Base-by-base conservation (phyloP, 2,329 filamentous ascomycete genomes). In the Fusarium sp. region DNA sequence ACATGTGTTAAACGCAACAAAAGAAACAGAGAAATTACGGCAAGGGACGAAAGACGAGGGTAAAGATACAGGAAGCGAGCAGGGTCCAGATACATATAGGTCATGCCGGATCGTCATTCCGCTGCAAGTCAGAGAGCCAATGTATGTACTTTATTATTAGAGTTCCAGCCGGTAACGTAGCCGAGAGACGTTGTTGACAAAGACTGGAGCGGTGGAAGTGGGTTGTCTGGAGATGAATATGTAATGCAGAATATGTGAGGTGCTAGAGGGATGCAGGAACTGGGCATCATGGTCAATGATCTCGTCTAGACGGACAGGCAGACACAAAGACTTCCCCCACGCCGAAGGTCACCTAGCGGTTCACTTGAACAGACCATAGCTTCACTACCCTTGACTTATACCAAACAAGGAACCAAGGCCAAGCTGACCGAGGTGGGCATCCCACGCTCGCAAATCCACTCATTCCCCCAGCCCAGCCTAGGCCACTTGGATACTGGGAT, bases 41-140 rank as follows among this genome's bases (percentile, higher is more conserved):
- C 8, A 18, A 17, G 6, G n/a, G 11, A 39, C 20, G 42, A 22
- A 4, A 14, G 14, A 24, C 7, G 3, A 5, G 15, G 7, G 31
- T 5, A 3, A 34, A 24, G 39, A 52, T n/a, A n/a, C 26, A 65
- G 36, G 24, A 53, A 60, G 26, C 14, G 38, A 53, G 42, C 15
- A 20, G 26, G 31, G 46, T 18, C 26, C 39, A 28, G 45, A 53
- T 5, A 26, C 18, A 53, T 5, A 26, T 17, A 54, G 28, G 18
- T 18, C n/a, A 60, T 5, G 42, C 22, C 24, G 45, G 31, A 42
- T 28, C 22, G 13, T 31, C 31, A 42, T 36, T 60, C 62, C 26
- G 54, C 61, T 65, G 61, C 54, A 49, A 60, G 56, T 51, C 42
- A 53, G 17, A 28, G 58, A 44, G 20, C 55, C 39, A 60, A 26